phyloP scores from a whole-genome alignment of 352 stramenopile genomes.

The Aphanomyces astaci region DNA sequence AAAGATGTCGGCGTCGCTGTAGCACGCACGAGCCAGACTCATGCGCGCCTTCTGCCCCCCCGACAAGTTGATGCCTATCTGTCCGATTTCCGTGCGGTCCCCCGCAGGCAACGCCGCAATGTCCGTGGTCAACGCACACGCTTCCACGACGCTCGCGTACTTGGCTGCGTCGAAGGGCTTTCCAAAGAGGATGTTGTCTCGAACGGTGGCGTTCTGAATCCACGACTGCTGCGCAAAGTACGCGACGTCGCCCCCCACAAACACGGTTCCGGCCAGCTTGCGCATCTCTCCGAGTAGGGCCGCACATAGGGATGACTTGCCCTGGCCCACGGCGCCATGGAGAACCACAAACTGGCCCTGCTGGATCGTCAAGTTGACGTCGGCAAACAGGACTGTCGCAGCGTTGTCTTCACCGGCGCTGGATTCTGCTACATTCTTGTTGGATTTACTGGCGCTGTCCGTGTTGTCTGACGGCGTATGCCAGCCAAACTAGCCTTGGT shows the following conservation, averaged over 20 bases:
- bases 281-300: slow-evolving; percentile 81
- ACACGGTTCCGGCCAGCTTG: slow-evolving; percentile 31
- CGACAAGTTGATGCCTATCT: slow-evolving; percentile 37
- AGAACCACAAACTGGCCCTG: slow-evolving; percentile 45
- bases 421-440: not conserved
- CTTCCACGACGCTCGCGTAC: slow-evolving; percentile 33
- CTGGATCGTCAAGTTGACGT: slow-evolving; percentile 38
- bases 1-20: slow-evolving; percentile 23
- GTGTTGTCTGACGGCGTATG: slow-evolving; percentile 1
- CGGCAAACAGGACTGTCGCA: slow-evolving; percentile 22
- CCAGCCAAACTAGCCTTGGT: slow-evolving; percentile 57
- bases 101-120: slow-evolving; percentile 41
- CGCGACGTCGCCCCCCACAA: slow-evolving; percentile 36
- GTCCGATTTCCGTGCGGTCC: slow-evolving; percentile 45
- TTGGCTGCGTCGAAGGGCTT: slow-evolving; percentile 43
- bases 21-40: slow-evolving; percentile 21
- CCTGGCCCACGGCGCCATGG: slow-evolving; percentile 37
- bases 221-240: slow-evolving; percentile 27
- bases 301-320: slow-evolving; percentile 50
- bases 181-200: slow-evolving; percentile 84
- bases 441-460: not conserved
- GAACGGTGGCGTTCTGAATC: slow-evolving; percentile 40
- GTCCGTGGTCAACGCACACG: slow-evolving; percentile 26
- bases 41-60: slow-evolving; percentile 38
- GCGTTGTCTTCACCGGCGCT: not conserved